A percentile compares a stretch with the other conserved stretches of the same genome.
These are phyloP conservation scores for Lupinus albus DNA, from an alignment of 306 rosid genomes.

Conservation along the genomic window DNA sequence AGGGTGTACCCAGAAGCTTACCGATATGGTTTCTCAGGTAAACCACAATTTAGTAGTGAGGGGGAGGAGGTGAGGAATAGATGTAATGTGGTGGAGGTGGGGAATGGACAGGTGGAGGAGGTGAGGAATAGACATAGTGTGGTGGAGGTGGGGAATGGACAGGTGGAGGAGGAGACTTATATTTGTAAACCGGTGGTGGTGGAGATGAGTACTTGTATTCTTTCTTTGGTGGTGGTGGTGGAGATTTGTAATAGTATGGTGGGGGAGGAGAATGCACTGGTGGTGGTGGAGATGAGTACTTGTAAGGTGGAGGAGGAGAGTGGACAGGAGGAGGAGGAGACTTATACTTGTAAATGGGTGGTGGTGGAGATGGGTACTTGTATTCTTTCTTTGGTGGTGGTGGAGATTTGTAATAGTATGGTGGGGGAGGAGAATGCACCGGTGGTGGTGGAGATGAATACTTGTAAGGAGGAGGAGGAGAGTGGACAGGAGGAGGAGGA, in stretches of 20 bases:
- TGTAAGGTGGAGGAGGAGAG: no score
- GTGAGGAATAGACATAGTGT: constrained; percentile 50
- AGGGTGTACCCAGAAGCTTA: constrained; percentile 23
- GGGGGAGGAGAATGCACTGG: constrained; percentile 21
- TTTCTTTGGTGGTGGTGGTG: constrained; percentile 1
- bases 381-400: no score
- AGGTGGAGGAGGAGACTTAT: neutral
- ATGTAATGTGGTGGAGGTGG: constrained; percentile 46
- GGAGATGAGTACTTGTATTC: neutral
- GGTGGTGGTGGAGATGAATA: constrained; percentile 18
- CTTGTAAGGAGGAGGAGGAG: constrained; percentile 16
- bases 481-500: neutral
- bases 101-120: constrained; percentile 22
- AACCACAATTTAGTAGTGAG: constrained; percentile 51
- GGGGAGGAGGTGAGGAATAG: constrained; percentile 72
- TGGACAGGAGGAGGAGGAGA: neutral
- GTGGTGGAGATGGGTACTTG: no score
- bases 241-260: neutral
- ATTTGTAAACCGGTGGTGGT: no score
- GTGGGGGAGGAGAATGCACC: no score
- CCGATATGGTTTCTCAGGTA: constrained; percentile 31
- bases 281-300: neutral
- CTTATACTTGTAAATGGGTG: no score
- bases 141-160: constrained; percentile 39
- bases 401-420: no score